Percentiles rank a stretch among this genome's conserved stretches.
Conservation (phyloP, 1,284 basidiomycete genomes). For the Ceratobasidium papillatum region DNA sequence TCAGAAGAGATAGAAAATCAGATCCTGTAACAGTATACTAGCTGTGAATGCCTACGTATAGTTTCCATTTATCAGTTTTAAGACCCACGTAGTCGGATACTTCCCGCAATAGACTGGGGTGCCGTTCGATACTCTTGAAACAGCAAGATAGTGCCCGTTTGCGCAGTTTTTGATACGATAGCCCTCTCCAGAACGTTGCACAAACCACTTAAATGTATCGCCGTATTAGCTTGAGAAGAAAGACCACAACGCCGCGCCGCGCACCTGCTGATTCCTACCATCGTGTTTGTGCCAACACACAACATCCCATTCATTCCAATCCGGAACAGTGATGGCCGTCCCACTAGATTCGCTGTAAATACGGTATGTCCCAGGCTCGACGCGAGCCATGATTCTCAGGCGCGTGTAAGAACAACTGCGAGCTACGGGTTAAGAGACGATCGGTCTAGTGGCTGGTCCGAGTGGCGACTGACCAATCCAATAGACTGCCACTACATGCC, state of each 20-base stretch:
- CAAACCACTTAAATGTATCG: constrained; percentile 1
- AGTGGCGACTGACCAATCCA: background rate
- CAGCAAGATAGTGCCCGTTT: background rate
- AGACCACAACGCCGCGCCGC: background rate
- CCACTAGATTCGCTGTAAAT: background rate
- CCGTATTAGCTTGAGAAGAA: background rate
- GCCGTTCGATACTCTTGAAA: background rate
- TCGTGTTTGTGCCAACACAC: constrained; percentile 16
- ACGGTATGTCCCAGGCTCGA: background rate
- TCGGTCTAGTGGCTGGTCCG: background rate
- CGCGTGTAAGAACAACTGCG: no score
- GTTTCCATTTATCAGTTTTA: background rate
- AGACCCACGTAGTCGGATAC: constrained; percentile 17
- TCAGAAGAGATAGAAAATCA: background rate
- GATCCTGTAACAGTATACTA: no score
- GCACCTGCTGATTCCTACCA: constrained; percentile 17
- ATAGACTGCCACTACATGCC: no score
- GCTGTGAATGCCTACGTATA: background rate
- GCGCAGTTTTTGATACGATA: constrained; percentile 19
- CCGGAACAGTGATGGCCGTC: constrained; percentile 8
- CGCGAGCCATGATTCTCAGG: background rate
- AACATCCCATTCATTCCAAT: constrained; percentile 4
- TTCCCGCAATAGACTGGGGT: background rate
- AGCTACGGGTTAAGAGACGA: no score
- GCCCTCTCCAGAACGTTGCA: constrained; percentile 17